Evolutionary conservation across 2,329 filamentous ascomycete species (phyloP), one percentile per base, ranked within the genome.

Genomic region (Alternaria arborescens): DNA sequence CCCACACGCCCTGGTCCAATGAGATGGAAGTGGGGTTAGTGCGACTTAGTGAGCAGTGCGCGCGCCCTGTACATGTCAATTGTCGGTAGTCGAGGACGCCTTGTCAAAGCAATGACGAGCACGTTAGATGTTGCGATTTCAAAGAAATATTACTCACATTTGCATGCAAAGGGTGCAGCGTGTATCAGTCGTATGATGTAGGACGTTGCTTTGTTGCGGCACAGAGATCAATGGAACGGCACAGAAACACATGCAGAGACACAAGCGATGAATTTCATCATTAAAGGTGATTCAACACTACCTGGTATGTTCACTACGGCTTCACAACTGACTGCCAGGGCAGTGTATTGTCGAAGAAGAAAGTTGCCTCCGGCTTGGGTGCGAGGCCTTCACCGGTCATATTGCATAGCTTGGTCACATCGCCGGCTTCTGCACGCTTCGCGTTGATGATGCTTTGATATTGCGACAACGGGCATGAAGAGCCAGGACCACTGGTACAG

Each of bases 401-500:
- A 43, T 76, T 76, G 46, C 84, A 85, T 51, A 83, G 78, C 38
- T 78, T 71, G 3, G 79, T 77, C 74, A 84, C 88, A 68, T 83
- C 80, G 18, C 87, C 85, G 24, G 84, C 82, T 8, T 76, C 73
- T 51, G 79, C 57, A 16, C 72, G 61, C 75, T 85, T 85, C 34
- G 79, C 66, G 26, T 75, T 65, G 3, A 87, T 72, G 41, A 85
- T 81, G 32, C 43, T 44, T 40, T 74, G 69, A 41, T 76, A 78
- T 60, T 73, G 60, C 10, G 47, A 48, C 8, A 78, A 61, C 3
- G 80, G 75, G 34, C 74, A 76, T 5, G 72, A 76, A 8, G 64
- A 67, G 12, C 74, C 88, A 4, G 85, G 87, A 0, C 85, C 88
- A 62, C 78, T 79, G 62, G 82, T 79, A 74, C 87, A 89, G 0